Evolutionary conservation across 441 rosid species (phyloP), one percentile per base, ranked within the genome.

Genomic region (Viola pubescens): DNA sequence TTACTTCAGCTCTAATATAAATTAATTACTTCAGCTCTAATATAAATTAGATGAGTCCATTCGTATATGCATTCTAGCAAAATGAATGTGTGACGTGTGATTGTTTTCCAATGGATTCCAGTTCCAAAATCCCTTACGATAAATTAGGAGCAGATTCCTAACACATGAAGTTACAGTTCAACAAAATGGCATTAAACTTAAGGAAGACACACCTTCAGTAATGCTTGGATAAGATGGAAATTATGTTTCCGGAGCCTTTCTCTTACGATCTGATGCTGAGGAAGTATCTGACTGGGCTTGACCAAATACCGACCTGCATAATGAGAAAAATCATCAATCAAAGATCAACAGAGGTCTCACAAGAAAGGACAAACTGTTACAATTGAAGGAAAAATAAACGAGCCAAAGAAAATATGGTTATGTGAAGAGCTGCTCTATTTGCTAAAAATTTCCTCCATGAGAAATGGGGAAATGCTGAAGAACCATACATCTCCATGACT

Each of bases 301-400:
- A 63, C 95, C 95, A 78, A 89, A 94, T 39, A 78, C 82, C 26
- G 95, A 90, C 70, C 97, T 92, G 81, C 75, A 72, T 4, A 14
- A 26, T 26, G 34, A 26, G 34, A 26, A 26, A 26, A 26, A 60
- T 52, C 47, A 16, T 4, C 52, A n/a, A 37, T 48, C 47, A 41
- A 39, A 53, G 34, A 26, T 26, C 34, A 26, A 26, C 34, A 26
- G 3, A 26, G 34, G 34, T 26, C 34, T 26, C 34, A 26, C 19
- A 48, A 9, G 53, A 9, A 46, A 52, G 49, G n/a, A 37, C 4
- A 56, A 10, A 43, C 46, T 9, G 10, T 6, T 6, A 6, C 38
- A 2, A 46, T 5, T 9, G 8, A 19, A 16, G 46, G 37, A 44
- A 59, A 6, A 34, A 60, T 41, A 70, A 58, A 52, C 57, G 64